Evolutionary conservation across 345 rosid species (phyloP).

Genomic region (Gossypium herbaceum): DNA sequence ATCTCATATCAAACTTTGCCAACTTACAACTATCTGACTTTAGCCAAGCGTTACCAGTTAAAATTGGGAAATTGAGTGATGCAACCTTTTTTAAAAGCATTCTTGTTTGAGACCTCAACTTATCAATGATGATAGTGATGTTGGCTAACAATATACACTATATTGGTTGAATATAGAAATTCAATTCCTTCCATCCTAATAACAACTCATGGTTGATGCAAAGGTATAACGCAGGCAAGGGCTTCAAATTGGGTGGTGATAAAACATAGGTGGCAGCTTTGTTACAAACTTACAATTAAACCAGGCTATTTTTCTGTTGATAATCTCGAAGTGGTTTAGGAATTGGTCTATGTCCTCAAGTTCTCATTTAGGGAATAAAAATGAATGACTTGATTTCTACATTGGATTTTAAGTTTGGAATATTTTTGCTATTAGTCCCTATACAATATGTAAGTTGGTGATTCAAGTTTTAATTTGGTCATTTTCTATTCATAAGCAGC

Average conservation of each 20-base stretch:
- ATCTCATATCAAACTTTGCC: neutral
- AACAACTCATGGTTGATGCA: neutral
- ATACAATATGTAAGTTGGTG: no score
- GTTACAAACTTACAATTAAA: neutral
- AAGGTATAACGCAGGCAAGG: neutral
- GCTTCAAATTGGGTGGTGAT: neutral
- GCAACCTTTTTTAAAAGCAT: neutral
- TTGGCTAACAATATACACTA: neutral
- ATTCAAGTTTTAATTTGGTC: no score
- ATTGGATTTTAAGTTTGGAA: no score
- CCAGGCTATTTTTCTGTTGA: neutral
- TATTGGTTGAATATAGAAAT: neutral
- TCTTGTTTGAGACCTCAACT: neutral
- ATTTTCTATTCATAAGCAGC: no score
- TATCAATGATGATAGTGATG: neutral
- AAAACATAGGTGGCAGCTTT: neutral
- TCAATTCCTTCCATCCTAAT: neutral
- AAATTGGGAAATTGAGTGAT: neutral
- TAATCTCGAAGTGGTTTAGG: neutral
- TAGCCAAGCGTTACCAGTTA: neutral
- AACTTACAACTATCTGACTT: neutral
- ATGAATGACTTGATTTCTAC: no score
- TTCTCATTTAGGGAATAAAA: neutral
- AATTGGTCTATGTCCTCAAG: neutral
- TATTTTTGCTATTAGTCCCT: no score